Evolutionary conservation across 164 flowering plant species (phyloP), one percentile per base, ranked within the genome.

Genomic region (Umbellularia californica): DNA sequence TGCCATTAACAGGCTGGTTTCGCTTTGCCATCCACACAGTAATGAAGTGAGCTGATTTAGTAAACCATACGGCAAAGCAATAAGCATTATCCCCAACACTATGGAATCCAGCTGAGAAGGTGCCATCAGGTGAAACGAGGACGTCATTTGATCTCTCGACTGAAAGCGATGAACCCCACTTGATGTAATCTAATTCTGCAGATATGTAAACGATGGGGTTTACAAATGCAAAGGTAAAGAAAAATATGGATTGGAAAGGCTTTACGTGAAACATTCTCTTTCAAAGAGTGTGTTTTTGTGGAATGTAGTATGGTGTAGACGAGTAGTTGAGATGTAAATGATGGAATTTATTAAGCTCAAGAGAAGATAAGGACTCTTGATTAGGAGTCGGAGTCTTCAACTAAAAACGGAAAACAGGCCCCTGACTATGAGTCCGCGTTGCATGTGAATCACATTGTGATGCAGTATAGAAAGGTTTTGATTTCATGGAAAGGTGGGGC

Each of bases 1-100:
- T 65, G 2, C 82, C 79, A 20, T 80, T 77, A 3, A 80, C 79
- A 0, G 77, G 82, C 0, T 23, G 28, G 75, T 80, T 79, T 23
- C 79, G 72, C 41, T 77, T 80, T 0, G 75, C 79, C 79, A 76
- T 77, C 79, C 82, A 80, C 27, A 71, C 70, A 35, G 70, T 68
- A 2, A 13, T 25, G 67, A 64, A 64, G 13, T 72, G 7, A 1
- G 22, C 50, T 1, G 76, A 47, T 7, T 79, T 30, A 7, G 76
- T 68, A 72, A 79, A 76, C 81, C 77, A 76, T 35, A 79, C 73
- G n/a, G 81, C 67, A 27, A 72, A 79, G 64, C 73, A 72, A 11
- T 50, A 76, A 17, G 79, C 79, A 19, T 76, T 73, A 24, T 0
- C 35, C 20, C 82, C 79, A 19, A 79, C 74, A 30, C 25, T 14